Evolutionary conservation across 2,329 filamentous ascomycete genomes (phyloP).

Genomic region (Neonectria sp.): DNA sequence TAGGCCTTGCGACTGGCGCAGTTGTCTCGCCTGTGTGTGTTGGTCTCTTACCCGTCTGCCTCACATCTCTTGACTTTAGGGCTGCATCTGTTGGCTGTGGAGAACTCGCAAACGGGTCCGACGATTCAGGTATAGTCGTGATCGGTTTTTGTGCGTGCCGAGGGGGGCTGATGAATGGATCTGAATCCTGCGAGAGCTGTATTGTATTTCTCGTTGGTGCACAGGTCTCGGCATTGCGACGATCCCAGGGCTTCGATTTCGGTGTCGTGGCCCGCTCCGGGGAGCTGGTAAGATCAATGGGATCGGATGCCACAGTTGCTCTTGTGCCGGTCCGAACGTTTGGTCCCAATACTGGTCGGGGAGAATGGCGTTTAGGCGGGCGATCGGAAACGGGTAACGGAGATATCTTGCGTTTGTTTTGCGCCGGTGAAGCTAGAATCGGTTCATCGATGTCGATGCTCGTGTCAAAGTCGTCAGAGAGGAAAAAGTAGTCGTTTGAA

Average conservation of each 20-base stretch:
- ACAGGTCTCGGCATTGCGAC: neutral
- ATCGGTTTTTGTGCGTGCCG: constrained; percentile 18
- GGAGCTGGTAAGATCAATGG: constrained; percentile 58
- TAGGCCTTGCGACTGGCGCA: constrained; percentile 14
- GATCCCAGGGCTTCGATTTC: neutral
- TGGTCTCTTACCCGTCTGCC: constrained; percentile 7
- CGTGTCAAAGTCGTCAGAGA: constrained; percentile 59
- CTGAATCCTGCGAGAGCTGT: constrained; percentile 39
- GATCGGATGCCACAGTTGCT: constrained; percentile 33
- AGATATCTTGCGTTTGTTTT: constrained; percentile 51
- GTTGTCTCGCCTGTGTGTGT: constrained; percentile 19
- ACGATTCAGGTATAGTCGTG: constrained; percentile 29
- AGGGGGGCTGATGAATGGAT: constrained; percentile 57
- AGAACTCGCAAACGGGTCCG: constrained; percentile 44
- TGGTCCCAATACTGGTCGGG: constrained; percentile 1
- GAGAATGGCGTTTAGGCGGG: constrained; percentile 36
- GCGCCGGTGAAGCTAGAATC: constrained; percentile 37
- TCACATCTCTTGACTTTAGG: neutral
- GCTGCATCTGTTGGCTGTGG: constrained; percentile 12
- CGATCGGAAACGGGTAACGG: constrained; percentile 24
- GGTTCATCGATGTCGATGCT: constrained; percentile 55
- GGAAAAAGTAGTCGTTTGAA: constrained; percentile 33
- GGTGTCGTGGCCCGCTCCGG: constrained; percentile 36
- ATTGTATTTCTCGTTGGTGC: neutral
- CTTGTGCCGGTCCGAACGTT: neutral